Base-by-base conservation (phyloP, 306 rosid species). In the Quercus parvula region DNA sequence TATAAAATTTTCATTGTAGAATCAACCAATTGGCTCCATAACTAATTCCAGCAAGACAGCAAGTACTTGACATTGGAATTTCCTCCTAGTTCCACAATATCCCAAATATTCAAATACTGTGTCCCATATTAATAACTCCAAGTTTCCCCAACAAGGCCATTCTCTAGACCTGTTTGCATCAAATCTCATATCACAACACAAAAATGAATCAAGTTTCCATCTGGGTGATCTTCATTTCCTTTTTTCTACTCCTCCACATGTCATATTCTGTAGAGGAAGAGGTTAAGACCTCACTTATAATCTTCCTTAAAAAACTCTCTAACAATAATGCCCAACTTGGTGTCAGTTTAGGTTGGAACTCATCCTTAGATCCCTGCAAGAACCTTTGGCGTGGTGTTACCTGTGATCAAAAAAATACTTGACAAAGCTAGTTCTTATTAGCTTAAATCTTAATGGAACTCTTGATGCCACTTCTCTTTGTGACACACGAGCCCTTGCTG, bases 331-430 rank as follows among this genome's bases (percentile, higher is more conserved):
- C 51, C 31, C 80, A 83, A 38, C 67, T 76, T 2, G 83, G 78
- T 75, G 25, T 77, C 46, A 8, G 20, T 75, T 76, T 82, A 81
- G 71, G 55, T 30, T 94, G 96, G 98, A 81, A 71, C 72, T 22
- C 5, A 49, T 83, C 81, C 22, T 76, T 90, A 70, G 96, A 94
- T 90, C 98, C 97, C 17, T 92, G 97, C 85, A 80, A 58, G 62
- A 85, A 82, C 18, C 75, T 1, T 0, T 94, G 98, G 98, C 55
- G 11, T 44, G 90, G 92, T 73, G 90, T 94, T 8, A 6, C 0
- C 4, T 92, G 96, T 75, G 92, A 90, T 73, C 5, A 66, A 14
- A 68, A 11, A 35, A 88, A 85, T 28, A 58, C 4, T 6, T 94
- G 14, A 74, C 64, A 70, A 78, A 62, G 72, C 58, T 94, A 66